Base-by-base conservation (phyloP, 129 eudicot genomes). In the Artemisia argyi region DNA sequence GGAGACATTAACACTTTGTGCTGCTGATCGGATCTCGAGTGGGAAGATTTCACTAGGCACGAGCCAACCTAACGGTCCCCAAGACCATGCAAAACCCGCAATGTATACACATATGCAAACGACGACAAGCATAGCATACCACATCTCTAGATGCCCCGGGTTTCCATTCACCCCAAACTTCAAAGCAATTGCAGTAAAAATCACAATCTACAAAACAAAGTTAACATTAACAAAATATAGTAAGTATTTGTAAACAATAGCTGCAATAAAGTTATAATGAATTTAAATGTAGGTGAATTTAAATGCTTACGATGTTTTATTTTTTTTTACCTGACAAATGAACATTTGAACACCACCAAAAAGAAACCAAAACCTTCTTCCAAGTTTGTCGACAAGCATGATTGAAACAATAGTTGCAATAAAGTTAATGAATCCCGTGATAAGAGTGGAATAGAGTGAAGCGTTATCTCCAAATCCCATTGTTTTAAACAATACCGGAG, bases 41-140 rank as follows among this genome's bases (percentile, higher is more conserved):
- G 94, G 94, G 57, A 65, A 85, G 44, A 82, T 87, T 60, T 87
- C 94, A 42, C 94, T 87, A 0, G 94, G 85, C 52, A 85, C 78
- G 26, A 88, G 44, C 94, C 94, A 88, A 3, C 90, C 94, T 2
- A 85, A 18, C 0, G 94, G 94, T 6, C 94, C 94, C 94, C 90
- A 85, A 0, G 94, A 88, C 94, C 94, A 88, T 4, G 94, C 90
- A 30, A 88, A 88, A 0, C 85, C 87, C 14, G 75, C 48, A 15
- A 87, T 87, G 55, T 76, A 84, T 7, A 80, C 1, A 28, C 93
- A 79, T 57, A 84, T 71, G 32, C 32, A 28, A 28, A 28, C 32
- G 5, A 28, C 32, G 32, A 28, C 32, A 5, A 28, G 32, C 32
- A 28, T 3, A 28, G 32, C 32, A 28, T 28, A 28, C 32, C 32